Conservation (phyloP, 108 stramenopile species). For the Conticribra weissflogii region DNA sequence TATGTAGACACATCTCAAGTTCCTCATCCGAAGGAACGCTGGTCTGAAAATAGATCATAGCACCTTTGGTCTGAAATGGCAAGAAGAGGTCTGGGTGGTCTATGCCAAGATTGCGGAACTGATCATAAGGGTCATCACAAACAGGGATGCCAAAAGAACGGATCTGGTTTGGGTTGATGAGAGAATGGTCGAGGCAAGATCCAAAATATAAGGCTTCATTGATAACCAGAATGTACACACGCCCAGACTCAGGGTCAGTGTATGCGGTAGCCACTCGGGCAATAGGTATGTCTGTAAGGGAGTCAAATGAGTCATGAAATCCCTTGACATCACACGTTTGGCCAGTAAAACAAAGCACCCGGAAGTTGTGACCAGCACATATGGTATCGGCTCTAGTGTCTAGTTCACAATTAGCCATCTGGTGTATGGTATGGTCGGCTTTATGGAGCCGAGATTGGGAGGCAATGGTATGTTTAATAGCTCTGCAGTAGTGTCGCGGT, state of each 20-base stretch:
- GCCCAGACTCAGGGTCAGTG: neutral
- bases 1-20: neutral
- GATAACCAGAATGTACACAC: conserved; percentile 10
- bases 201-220: conserved; percentile 30
- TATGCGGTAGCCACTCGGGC: neutral
- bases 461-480: neutral
- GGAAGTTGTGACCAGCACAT: neutral
- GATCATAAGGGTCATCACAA: conserved; percentile 17
- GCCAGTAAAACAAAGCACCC: neutral
- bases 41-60: conserved; percentile 15
- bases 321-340: conserved; percentile 1
- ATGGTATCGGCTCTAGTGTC: neutral
- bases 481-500: neutral
- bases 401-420: neutral
- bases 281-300: neutral
- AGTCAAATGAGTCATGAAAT: neutral
- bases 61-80: neutral
- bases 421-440: neutral
- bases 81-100: neutral
- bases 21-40: conserved; percentile 6
- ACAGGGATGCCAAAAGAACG: conserved; percentile 6
- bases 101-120: neutral
- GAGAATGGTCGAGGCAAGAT: conserved; percentile 8
- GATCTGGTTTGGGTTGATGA: conserved; percentile 33
- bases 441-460: neutral